Percentiles rank a stretch among this genome's conserved stretches.
Evolutionary conservation across 164 flowering plant species (phyloP).

Genomic region (Macadamia integrifolia): DNA sequence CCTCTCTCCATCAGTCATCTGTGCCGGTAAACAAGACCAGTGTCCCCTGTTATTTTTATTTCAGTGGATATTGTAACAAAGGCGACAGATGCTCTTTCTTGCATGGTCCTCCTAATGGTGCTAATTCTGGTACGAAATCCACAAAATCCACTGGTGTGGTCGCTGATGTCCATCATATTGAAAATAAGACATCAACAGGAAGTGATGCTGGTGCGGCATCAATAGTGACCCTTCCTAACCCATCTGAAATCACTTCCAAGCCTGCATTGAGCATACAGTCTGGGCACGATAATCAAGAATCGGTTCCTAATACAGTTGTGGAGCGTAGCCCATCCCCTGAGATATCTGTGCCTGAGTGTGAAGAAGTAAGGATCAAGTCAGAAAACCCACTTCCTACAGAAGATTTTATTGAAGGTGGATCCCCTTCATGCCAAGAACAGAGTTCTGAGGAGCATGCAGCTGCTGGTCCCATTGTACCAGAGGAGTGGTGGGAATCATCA

Average conservation of each 20-base stretch:
- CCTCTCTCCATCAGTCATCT: slow-evolving; percentile 19
- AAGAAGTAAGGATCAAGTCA: slow-evolving; percentile 23
- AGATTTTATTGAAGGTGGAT: slow-evolving; percentile 12
- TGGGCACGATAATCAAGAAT: slow-evolving; percentile 15
- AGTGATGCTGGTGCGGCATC: slow-evolving; percentile 16
- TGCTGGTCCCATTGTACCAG: slow-evolving; percentile 35
- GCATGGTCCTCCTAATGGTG: slow-evolving; percentile 39
- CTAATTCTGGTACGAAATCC: slow-evolving; percentile 18
- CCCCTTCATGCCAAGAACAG: slow-evolving; percentile 20
- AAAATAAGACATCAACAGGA: slow-evolving; percentile 22
- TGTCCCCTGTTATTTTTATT: slow-evolving; percentile 62
- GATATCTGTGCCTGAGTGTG: slow-evolving; percentile 21
- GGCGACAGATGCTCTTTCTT: slow-evolving; percentile 60
- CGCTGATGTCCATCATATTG: slow-evolving; percentile 18
- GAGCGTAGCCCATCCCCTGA: slow-evolving; percentile 24
- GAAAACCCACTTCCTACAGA: slow-evolving; percentile 23
- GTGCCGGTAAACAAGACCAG: slow-evolving; percentile 34
- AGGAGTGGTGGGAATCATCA: slow-evolving; percentile 64
- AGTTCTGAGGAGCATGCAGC: slow-evolving; percentile 37
- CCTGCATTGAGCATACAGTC: slow-evolving; percentile 7
- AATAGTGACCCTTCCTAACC: slow-evolving; percentile 13
- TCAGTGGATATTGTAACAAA: slow-evolving; percentile 57
- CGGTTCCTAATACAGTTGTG: slow-evolving; percentile 6
- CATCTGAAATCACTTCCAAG: slow-evolving; percentile 12
- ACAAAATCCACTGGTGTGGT: slow-evolving; percentile 18